Evolutionary conservation across 768 basidiomycete species (phyloP).

Genomic region (Kwoniella sp.): DNA sequence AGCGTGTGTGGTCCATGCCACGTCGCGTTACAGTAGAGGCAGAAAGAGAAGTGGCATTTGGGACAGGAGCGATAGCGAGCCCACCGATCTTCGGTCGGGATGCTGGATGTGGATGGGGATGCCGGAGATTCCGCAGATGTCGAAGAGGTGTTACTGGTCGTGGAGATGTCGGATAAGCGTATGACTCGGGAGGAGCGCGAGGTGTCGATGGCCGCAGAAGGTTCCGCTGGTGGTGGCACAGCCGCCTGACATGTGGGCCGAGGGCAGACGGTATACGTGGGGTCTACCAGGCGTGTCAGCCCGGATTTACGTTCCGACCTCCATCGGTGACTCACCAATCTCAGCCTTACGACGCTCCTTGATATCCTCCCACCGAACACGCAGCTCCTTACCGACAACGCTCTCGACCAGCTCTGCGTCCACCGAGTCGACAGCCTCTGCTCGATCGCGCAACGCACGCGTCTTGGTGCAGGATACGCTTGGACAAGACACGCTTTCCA

Average conservation of each 20-base stretch:
- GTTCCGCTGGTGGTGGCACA: conserved; percentile 56
- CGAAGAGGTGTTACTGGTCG: not conserved
- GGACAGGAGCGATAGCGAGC: conserved; percentile 67
- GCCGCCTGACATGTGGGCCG: conserved; percentile 74
- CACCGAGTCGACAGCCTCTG: conserved; percentile 46
- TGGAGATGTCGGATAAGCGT: conserved; percentile 26
- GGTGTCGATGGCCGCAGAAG: conserved; percentile 13
- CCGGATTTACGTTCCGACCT: not conserved
- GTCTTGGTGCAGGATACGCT: conserved; percentile 71
- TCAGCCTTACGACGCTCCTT: conserved; percentile 68
- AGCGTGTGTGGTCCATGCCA: conserved; percentile 80
- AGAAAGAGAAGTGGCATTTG: conserved; percentile 71
- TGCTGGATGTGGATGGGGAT: not conserved
- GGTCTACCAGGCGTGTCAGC: conserved; percentile 56
- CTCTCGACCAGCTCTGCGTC: conserved; percentile 68
- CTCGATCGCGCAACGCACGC: conserved; percentile 22
- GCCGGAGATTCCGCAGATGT: not conserved
- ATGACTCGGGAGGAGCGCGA: conserved; percentile 21
- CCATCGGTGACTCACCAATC: conserved; percentile 54
- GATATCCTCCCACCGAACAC: conserved; percentile 73
- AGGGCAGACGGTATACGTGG: conserved; percentile 74
- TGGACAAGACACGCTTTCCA: conserved; percentile 73
- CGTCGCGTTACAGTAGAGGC: conserved; percentile 72
- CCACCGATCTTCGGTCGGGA: conserved; percentile 58
- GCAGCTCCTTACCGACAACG: conserved; percentile 63